Percentiles rank a stretch among this genome's conserved stretches.
phyloP scores from a whole-genome alignment of 192 early-diverging fungal species.

The Gonapodya prolifera region DNA sequence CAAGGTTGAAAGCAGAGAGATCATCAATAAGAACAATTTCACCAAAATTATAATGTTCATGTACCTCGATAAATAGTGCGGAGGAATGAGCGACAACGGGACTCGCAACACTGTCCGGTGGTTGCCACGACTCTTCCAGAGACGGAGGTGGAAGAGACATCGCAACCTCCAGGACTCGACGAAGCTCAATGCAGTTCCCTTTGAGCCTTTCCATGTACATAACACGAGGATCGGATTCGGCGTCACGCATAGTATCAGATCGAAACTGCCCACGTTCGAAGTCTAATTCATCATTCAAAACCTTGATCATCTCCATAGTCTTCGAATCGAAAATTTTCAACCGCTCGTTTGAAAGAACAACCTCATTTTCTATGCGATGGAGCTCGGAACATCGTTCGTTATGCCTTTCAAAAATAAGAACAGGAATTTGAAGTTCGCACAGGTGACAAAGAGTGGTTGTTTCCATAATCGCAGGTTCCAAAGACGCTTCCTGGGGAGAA shows the following conservation, averaged over 20 bases:
- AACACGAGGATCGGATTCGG: background rate
- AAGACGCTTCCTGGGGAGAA: background rate
- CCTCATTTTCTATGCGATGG: conserved; percentile 64
- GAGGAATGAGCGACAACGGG: too few species aligned
- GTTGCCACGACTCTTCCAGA: too few species aligned
- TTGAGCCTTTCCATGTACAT: background rate
- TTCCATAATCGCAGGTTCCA: conserved; percentile 4
- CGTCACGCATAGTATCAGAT: background rate
- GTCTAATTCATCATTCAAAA: background rate
- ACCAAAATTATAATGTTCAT: too few species aligned
- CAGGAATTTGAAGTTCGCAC: conserved; percentile 60
- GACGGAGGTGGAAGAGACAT: background rate
- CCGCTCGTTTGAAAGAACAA: conserved; percentile 58
- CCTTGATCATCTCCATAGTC: background rate
- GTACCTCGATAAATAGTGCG: too few species aligned
- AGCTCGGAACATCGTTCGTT: conserved; percentile 52
- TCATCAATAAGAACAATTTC: too few species aligned
- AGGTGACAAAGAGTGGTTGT: conserved; percentile 57
- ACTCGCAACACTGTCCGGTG: too few species aligned
- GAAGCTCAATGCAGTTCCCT: background rate
- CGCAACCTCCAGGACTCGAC: background rate
- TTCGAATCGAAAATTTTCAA: conserved; percentile 14
- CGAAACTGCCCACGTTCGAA: background rate
- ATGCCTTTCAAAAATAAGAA: conserved; percentile 62
- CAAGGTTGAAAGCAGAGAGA: background rate